Base-by-base conservation (phyloP, 371 early-diverging fungal genomes). In the Actinomortierella ambigua region DNA sequence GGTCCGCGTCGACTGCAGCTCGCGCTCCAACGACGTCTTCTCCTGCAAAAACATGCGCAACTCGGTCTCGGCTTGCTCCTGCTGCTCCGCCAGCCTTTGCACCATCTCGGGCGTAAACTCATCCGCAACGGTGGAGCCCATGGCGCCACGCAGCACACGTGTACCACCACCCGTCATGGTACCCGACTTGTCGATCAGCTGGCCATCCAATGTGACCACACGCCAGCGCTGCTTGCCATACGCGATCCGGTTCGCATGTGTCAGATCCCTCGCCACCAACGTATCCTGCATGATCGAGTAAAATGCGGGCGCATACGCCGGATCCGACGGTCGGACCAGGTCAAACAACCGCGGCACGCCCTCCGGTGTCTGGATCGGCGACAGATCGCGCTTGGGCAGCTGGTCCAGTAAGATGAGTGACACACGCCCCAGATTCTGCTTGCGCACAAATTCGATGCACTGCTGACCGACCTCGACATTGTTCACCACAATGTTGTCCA, bases 111-210 rank as follows among this genome's bases (percentile, higher is more conserved):
- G 82, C 27, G 83, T 82, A 13, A 83, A 86, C 40, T 76, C 88
- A 14, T 88, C 84, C 5, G 78, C 77, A 18, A 79, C 80, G 18
- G 79, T 86, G 8, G 92, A 91, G 75, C 90, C 85, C 97, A 96
- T 97, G 20, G 91, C 94, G 14, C 97, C 97, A 17, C 85, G 88
- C 34, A 69, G 75, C 2, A 79, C 82, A 34, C 78, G 79, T 26
- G 84, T 91, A 18, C 95, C 96, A 63, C 99, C 99, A 68, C 99
- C 99, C 18, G 92, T 90, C 98, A 99, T 98, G 7, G 99, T 92
- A 67, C 99, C 99, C 0, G 94, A 90, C 29, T 85, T 88, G 58
- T 99, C 99, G 63, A 99, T 95, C 48, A 99, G 68, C 62, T 97
- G 89, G 3, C 99, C 99, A 58, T 93, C 95, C 55, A 99, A 68